A percentile compares a stretch with the other conserved stretches of the same genome.
phyloP scores from a whole-genome alignment of 2,329 filamentous ascomycete species.

The Ophiostoma pallidulum region DNA sequence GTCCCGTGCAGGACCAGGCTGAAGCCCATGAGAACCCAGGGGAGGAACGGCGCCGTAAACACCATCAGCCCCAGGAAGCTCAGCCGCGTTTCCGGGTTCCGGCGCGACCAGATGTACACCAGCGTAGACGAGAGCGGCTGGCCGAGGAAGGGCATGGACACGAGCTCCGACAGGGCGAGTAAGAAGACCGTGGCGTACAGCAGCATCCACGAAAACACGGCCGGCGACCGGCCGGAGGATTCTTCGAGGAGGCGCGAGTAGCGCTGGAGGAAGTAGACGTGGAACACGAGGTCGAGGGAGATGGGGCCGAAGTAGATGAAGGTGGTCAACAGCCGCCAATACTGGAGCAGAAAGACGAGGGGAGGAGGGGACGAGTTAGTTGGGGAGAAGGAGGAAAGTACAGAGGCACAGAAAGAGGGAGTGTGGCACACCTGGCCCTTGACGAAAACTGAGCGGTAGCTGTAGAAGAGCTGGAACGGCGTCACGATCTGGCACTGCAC shows the following conservation, averaged over 20 bases:
- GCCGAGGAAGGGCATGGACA: slow-evolving; percentile 90
- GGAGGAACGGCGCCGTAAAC: slow-evolving; percentile 88
- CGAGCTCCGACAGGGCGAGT: slow-evolving; percentile 71
- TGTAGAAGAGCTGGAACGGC: slow-evolving; percentile 95
- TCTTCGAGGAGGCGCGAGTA: slow-evolving; percentile 95
- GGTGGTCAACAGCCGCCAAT: slow-evolving; percentile 91
- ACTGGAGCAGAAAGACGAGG: slow-evolving; percentile 53
- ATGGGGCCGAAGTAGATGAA: slow-evolving; percentile 97
- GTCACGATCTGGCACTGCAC: slow-evolving; percentile 91
- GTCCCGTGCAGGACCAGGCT: slow-evolving; percentile 83
- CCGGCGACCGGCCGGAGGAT: slow-evolving; percentile 80
- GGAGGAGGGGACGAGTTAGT: no score
- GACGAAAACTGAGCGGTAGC: slow-evolving; percentile 79
- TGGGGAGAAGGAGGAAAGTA: neutral
- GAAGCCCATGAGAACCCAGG: slow-evolving; percentile 92
- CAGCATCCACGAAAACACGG: slow-evolving; percentile 91
- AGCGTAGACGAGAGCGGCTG: slow-evolving; percentile 84
- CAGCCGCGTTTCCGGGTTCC: slow-evolving; percentile 84
- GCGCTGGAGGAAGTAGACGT: slow-evolving; percentile 95
- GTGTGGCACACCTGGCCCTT: slow-evolving; percentile 67
- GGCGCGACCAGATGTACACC: slow-evolving; percentile 95
- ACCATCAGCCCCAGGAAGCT: slow-evolving; percentile 83
- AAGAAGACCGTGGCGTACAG: slow-evolving; percentile 75
- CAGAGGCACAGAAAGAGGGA: neutral
- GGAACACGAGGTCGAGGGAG: slow-evolving; percentile 88